phyloP scores from a whole-genome alignment of 2,329 filamentous ascomycete genomes.

The Rhinocladiella mackenziei region DNA sequence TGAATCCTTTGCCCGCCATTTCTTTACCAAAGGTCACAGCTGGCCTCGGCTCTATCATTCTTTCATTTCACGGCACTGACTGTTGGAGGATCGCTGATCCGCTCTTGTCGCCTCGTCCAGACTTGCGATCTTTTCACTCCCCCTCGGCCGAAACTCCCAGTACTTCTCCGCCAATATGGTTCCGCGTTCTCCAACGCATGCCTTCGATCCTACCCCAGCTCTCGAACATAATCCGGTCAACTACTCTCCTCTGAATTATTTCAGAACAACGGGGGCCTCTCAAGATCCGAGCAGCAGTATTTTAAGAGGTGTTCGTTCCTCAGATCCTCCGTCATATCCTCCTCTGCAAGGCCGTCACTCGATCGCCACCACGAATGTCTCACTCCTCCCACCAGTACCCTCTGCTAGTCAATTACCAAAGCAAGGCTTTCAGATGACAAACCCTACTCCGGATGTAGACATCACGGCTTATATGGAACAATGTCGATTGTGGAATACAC shows the following conservation, averaged over 20 bases:
- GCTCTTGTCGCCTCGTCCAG: not conserved
- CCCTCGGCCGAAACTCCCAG: not conserved
- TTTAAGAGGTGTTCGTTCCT: slow-evolving; percentile 44
- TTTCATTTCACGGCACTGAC: not conserved
- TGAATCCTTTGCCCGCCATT: slow-evolving; percentile 6
- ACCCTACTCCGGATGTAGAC: slow-evolving; percentile 25
- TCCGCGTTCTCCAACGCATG: slow-evolving; percentile 25
- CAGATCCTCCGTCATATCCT: slow-evolving; percentile 34
- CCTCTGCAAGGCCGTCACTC: slow-evolving; percentile 39
- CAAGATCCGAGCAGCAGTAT: slow-evolving; percentile 29
- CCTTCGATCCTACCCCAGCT: slow-evolving; percentile 28
- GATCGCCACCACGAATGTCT: slow-evolving; percentile 36
- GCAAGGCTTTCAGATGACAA: slow-evolving; percentile 24
- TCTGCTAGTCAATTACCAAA: slow-evolving; percentile 27
- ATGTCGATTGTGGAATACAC: slow-evolving; percentile 40
- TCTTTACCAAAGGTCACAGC: slow-evolving; percentile 2
- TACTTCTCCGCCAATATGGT: slow-evolving; percentile 16
- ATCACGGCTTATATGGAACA: slow-evolving; percentile 42
- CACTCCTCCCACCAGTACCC: slow-evolving; percentile 32
- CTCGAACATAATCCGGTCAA: slow-evolving; percentile 25
- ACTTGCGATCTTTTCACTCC: not conserved
- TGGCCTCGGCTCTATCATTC: slow-evolving; percentile 3
- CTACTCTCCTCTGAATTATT: slow-evolving; percentile 24
- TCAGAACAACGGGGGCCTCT: slow-evolving; percentile 5
- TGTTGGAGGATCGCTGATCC: not conserved